These are phyloP conservation scores for Saitozyma sp. DNA, from an alignment of 768 basidiomycete genomes.

Conservation along the genomic window DNA sequence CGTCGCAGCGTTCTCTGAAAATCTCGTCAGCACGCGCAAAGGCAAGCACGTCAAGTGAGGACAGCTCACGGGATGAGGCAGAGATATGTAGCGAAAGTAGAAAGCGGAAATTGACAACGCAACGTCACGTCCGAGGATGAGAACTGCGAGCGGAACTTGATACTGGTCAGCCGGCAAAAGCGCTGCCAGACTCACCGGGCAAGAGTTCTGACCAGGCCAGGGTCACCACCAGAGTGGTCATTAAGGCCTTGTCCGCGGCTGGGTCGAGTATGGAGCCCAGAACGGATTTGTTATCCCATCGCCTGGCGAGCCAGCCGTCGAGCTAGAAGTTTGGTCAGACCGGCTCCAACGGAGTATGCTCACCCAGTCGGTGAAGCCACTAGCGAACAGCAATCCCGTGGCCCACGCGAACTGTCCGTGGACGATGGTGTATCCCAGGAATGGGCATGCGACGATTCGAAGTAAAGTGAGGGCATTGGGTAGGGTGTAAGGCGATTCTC, in stretches of 20 bases:
- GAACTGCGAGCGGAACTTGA: constrained; percentile 75
- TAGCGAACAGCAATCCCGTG: constrained; percentile 79
- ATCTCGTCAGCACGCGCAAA: not conserved
- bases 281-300: constrained; percentile 83
- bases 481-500: constrained; percentile 67
- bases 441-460: constrained; percentile 82
- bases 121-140: constrained; percentile 88
- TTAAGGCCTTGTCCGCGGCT: constrained; percentile 90
- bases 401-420: constrained; percentile 77
- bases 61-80: constrained; percentile 75
- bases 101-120: constrained; percentile 24
- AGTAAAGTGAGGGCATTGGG: constrained; percentile 88
- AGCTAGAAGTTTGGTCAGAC: constrained; percentile 58
- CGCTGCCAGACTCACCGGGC: constrained; percentile 63
- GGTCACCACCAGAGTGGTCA: constrained; percentile 89
- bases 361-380: constrained; percentile 90
- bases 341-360: constrained; percentile 42
- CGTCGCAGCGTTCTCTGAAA: constrained; percentile 76
- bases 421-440: constrained; percentile 86
- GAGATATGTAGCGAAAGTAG: constrained; percentile 51
- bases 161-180: not conserved
- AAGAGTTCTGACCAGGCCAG: constrained; percentile 79
- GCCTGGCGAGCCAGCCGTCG: constrained; percentile 86
- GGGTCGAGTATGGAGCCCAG: constrained; percentile 94
- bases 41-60: not conserved